Conservation (phyloP, 2,329 filamentous ascomycete genomes). For the Fusarium sacchari region DNA sequence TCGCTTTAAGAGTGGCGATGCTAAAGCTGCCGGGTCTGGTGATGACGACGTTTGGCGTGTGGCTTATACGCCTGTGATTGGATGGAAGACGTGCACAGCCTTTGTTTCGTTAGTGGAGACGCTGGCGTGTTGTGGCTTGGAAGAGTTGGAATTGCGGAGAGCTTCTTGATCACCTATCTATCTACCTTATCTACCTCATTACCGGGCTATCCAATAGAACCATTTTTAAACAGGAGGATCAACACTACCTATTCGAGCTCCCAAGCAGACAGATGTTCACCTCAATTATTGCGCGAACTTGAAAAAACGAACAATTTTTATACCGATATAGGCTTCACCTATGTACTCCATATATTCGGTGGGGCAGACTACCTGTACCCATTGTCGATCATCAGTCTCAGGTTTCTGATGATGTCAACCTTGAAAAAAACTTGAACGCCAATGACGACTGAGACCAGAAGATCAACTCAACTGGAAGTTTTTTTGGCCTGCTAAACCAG, state of each 20-base stretch:
- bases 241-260: not conserved
- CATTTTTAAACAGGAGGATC: not conserved
- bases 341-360: no score
- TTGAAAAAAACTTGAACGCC: not conserved
- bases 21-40: not conserved
- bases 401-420: constrained; percentile 30
- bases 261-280: no score
- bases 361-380: not conserved
- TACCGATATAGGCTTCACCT: not conserved
- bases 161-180: not conserved
- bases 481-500: not conserved
- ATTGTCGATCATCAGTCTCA: constrained; percentile 22
- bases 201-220: not conserved
- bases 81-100: constrained; percentile 14
- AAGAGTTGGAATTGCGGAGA: not conserved
- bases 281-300: not conserved
- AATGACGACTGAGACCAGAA: constrained; percentile 4
- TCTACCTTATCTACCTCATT: not conserved
- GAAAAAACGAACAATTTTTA: not conserved
- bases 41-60: constrained; percentile 33
- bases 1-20: constrained; percentile 28
- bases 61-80: constrained; percentile 25
- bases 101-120: constrained; percentile 25
- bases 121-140: constrained; percentile 21
- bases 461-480: not conserved